phyloP scores from a whole-genome alignment of 768 basidiomycete genomes.

The Rhizopogon salebrosus region DNA sequence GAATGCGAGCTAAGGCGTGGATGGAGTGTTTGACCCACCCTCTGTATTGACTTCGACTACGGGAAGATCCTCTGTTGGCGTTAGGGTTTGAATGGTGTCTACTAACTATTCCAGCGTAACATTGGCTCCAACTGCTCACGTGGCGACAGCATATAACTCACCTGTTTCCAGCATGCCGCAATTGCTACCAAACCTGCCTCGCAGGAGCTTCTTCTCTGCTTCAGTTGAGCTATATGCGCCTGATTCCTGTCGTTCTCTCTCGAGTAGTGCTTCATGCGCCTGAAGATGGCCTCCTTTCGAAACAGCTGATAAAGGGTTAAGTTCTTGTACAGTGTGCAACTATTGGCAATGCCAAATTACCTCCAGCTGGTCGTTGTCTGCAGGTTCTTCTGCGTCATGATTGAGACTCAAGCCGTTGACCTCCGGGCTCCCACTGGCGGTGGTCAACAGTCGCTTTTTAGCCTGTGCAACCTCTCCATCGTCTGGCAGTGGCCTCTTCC shows the following conservation, averaged over 20 bases:
- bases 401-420: conserved; percentile 41
- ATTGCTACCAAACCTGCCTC: conserved; percentile 71
- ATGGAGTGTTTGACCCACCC: conserved; percentile 25
- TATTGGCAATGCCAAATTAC: conserved; percentile 28
- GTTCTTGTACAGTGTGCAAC: too few species aligned
- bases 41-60: conserved; percentile 35
- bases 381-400: conserved; percentile 35
- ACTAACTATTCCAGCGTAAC: conserved; percentile 44
- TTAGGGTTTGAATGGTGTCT: conserved; percentile 58
- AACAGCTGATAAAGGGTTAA: conserved; percentile 49
- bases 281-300: conserved; percentile 81
- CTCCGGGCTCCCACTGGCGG: conserved; percentile 46
- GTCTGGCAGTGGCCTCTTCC: conserved; percentile 53
- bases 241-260: conserved; percentile 67
- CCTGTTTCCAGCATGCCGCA: conserved; percentile 78
- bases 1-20: neutral
- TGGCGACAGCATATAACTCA: conserved; percentile 26
- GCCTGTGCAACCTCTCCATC: conserved; percentile 41
- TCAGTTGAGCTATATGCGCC: conserved; percentile 56
- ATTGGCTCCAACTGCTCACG: neutral
- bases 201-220: conserved; percentile 58
- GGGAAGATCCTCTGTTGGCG: conserved; percentile 46
- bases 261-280: conserved; percentile 79
- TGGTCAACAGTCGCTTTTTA: conserved; percentile 55
- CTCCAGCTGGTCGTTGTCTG: conserved; percentile 58